phyloP scores from a whole-genome alignment of 2,329 filamentous ascomycete species.

The Eurotiales sp. region DNA sequence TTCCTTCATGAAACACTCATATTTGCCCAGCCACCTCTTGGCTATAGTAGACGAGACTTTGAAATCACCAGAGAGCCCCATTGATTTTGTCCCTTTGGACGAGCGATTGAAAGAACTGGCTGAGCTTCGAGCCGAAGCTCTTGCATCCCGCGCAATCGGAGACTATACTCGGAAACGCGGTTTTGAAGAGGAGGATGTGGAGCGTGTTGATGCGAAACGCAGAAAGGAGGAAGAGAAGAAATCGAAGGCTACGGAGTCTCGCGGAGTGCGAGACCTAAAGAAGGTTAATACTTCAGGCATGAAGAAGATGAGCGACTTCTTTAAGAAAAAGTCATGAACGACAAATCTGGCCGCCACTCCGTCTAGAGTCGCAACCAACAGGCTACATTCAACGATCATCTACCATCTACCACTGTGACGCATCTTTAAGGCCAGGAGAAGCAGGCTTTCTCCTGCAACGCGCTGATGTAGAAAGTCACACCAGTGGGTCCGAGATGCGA shows the following conservation, averaged over 20 bases:
- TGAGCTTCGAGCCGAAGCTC: constrained; percentile 66
- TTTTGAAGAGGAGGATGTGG: constrained; percentile 39
- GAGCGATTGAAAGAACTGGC: constrained; percentile 65
- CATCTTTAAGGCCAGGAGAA: no score
- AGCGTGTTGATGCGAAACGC: constrained; percentile 73
- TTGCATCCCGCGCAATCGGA: constrained; percentile 59
- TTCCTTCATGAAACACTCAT: constrained; percentile 49
- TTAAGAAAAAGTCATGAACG: constrained; percentile 46
- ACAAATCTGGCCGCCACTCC: not conserved
- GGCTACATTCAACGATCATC: no score
- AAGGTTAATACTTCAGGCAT: constrained; percentile 91
- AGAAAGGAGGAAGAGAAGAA: constrained; percentile 84
- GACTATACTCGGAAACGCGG: constrained; percentile 44
- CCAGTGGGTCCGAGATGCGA: no score
- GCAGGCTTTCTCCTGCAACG: no score
- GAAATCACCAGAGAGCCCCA: constrained; percentile 34
- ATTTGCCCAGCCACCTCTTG: constrained; percentile 40
- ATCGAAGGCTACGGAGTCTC: constrained; percentile 71
- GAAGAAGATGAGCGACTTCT: constrained; percentile 96
- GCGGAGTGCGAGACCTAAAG: constrained; percentile 72
- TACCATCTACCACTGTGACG: no score
- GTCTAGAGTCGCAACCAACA: no score
- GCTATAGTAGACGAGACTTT: constrained; percentile 37
- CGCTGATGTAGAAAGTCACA: no score
- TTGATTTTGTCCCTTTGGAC: constrained; percentile 69